Evolutionary conservation across 805 yeast species (phyloP).

Genomic region (Sugiyamaella marilandica): DNA sequence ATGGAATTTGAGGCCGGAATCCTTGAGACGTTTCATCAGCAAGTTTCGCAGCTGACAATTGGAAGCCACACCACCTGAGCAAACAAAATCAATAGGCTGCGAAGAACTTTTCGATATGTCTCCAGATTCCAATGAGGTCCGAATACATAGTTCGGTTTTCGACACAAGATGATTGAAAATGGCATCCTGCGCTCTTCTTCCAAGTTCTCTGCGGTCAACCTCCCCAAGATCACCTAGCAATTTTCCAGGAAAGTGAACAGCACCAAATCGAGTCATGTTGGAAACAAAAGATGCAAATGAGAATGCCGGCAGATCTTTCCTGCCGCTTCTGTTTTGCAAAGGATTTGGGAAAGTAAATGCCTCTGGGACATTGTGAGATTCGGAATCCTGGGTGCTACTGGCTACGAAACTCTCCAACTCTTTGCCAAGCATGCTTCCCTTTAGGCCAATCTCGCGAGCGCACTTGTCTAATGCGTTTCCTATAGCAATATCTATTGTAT

Average conservation of each 20-base stretch:
- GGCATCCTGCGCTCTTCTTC: conserved; percentile 47
- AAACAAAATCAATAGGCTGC: conserved; percentile 43
- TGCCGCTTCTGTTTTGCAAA: conserved; percentile 44
- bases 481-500: conserved; percentile 82
- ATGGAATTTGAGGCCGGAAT: conserved; percentile 36
- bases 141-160: conserved; percentile 52
- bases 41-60: conserved; percentile 38
- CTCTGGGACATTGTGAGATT: conserved; percentile 17
- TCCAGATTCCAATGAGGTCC: conserved; percentile 23
- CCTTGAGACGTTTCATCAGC: conserved; percentile 25
- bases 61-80: conserved; percentile 95
- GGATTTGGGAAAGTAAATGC: conserved; percentile 44
- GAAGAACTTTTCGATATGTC: conserved; percentile 30
- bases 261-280: conserved; percentile 37
- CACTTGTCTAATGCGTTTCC: conserved; percentile 95
- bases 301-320: conserved; percentile 48
- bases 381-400: conserved; percentile 26
- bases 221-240: conserved; percentile 9
- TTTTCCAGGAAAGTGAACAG: conserved; percentile 17
- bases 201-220: conserved; percentile 17
- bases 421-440: conserved; percentile 81
- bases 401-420: conserved; percentile 61
- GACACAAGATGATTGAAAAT: conserved; percentile 69
- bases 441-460: conserved; percentile 75
- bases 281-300: conserved; percentile 78